A percentile compares a stretch with the other conserved stretches of the same genome.
These are phyloP conservation scores for Solanum ahanhuiri DNA, from an alignment of 257 asterid genomes.

Conservation along the genomic window DNA sequence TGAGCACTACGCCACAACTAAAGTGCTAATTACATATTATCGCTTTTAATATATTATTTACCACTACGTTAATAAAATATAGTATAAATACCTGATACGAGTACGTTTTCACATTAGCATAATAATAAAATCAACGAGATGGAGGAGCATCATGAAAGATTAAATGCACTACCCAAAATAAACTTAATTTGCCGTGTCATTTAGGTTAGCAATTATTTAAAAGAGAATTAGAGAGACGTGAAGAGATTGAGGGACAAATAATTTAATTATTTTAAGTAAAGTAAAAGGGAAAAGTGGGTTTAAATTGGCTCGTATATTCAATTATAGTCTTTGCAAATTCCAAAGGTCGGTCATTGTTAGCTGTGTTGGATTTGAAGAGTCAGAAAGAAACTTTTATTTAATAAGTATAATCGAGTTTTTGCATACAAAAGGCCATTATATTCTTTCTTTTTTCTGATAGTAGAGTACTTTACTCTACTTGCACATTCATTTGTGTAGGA, in stretches of 20 bases:
- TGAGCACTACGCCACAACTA: neutral
- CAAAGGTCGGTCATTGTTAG: conserved; percentile 20
- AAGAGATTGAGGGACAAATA: neutral
- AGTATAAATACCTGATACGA: neutral
- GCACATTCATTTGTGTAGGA: neutral
- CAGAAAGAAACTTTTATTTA: neutral
- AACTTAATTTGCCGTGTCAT: neutral
- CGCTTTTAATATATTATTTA: neutral
- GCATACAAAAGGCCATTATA: neutral
- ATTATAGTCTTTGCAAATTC: conserved; percentile 19
- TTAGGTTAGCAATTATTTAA: no score
- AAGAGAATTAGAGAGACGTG: neutral
- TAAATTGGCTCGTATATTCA: conserved; percentile 22
- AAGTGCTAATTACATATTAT: neutral
- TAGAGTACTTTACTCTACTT: neutral
- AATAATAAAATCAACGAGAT: neutral
- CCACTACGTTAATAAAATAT: neutral
- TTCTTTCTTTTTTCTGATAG: neutral
- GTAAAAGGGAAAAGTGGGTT: neutral
- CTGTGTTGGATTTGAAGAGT: conserved; percentile 1
- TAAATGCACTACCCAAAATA: neutral
- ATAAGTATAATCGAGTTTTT: neutral
- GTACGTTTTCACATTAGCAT: neutral
- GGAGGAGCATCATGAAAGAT: neutral
- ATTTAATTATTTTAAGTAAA: neutral